phyloP scores from a whole-genome alignment of 2,329 filamentous ascomycete genomes.

The Colletotrichum ledebouriae region DNA sequence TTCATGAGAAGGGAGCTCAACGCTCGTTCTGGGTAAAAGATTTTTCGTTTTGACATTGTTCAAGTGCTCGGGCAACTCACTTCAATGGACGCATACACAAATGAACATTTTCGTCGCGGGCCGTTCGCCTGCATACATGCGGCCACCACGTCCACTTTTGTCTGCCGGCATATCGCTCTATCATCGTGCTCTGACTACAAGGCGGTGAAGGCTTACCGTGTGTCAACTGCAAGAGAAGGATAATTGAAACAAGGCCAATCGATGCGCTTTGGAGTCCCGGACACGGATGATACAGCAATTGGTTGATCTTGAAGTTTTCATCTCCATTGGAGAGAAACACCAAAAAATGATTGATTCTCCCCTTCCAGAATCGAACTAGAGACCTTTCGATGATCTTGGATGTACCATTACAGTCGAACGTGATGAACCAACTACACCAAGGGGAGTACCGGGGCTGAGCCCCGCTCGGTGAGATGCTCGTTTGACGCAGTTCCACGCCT shows the following conservation, averaged over 20 bases:
- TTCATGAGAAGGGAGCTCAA: slow-evolving; percentile 42
- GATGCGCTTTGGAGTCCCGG: background rate
- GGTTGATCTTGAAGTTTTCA: no score
- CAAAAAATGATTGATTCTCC: slow-evolving; percentile 45
- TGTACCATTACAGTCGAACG: slow-evolving; percentile 43
- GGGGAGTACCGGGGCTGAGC: slow-evolving; percentile 26
- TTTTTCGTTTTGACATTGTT: slow-evolving; percentile 6
- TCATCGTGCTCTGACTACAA: background rate
- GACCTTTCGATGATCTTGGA: slow-evolving; percentile 40
- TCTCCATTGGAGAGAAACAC: background rate
- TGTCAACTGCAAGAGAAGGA: slow-evolving; percentile 1
- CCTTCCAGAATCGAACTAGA: slow-evolving; percentile 42
- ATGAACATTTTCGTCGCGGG: slow-evolving; percentile 5
- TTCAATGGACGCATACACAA: slow-evolving; percentile 23
- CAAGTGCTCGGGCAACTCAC: slow-evolving; percentile 1
- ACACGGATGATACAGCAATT: background rate
- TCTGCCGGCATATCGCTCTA: slow-evolving; percentile 8
- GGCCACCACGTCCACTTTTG: background rate
- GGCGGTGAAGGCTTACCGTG: slow-evolving; percentile 28
- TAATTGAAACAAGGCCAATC: slow-evolving; percentile 13
- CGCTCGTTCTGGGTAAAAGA: slow-evolving; percentile 35
- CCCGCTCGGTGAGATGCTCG: slow-evolving; percentile 24
- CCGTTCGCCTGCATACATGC: slow-evolving; percentile 5
- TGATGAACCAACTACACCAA: slow-evolving; percentile 44
- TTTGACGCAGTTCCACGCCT: background rate